A percentile compares a stretch with the other conserved stretches of the same genome.
Conservation (phyloP, 805 yeast genomes). For the Candida insectorum region DNA sequence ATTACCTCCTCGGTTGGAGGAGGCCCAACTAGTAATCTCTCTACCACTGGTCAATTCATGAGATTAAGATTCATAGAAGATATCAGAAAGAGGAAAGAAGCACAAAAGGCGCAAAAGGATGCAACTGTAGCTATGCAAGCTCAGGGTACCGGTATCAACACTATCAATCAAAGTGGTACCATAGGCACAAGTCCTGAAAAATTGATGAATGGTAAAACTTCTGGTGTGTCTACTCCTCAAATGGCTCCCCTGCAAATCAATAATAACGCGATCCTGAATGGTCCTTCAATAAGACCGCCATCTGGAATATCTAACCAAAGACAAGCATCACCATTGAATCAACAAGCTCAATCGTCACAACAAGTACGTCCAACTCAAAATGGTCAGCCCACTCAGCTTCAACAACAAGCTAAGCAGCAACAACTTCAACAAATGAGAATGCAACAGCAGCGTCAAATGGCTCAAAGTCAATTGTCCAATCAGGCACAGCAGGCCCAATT, state of each 20-base stretch:
- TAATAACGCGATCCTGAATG: background rate
- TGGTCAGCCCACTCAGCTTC: background rate
- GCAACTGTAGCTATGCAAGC: slow-evolving; percentile 37
- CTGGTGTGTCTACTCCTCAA: slow-evolving; percentile 4
- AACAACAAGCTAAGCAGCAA: slow-evolving; percentile 3
- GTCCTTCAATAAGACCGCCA: slow-evolving; percentile 11
- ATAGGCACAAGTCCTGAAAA: slow-evolving; percentile 15
- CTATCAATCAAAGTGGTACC: slow-evolving; percentile 15
- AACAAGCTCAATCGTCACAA: background rate
- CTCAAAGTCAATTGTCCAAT: slow-evolving; percentile 9
- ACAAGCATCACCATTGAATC: background rate
- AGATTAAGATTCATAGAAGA: slow-evolving; percentile 87
- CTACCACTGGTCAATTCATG: slow-evolving; percentile 59
- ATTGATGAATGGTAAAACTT: slow-evolving; percentile 5
- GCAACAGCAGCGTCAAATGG: slow-evolving; percentile 15
- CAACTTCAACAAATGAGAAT: slow-evolving; percentile 13
- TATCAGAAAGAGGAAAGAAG: slow-evolving; percentile 62
- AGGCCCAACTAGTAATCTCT: slow-evolving; percentile 4
- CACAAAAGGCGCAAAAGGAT: slow-evolving; percentile 40
- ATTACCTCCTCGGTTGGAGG: slow-evolving; percentile 4
- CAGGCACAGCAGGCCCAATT: slow-evolving; percentile 12
- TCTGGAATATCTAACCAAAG: no score
- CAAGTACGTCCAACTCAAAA: no score
- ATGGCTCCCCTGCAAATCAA: slow-evolving; percentile 4
- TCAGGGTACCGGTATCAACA: slow-evolving; percentile 9